Evolutionary conservation across 2,329 filamentous ascomycete genomes (phyloP), one percentile per base, ranked within the genome.

Genomic region (Colletotrichum scovillei): DNA sequence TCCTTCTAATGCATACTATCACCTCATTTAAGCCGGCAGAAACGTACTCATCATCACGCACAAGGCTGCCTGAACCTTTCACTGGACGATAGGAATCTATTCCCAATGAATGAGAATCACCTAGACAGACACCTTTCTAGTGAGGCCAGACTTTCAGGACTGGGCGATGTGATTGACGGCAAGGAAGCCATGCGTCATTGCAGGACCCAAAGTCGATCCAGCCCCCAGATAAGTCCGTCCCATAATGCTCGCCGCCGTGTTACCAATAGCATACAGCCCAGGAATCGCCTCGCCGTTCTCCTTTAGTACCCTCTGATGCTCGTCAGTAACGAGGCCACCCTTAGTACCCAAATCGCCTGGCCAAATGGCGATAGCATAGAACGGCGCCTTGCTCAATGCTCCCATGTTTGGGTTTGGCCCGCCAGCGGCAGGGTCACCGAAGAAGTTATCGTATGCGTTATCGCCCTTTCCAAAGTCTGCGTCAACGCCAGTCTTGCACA

Each of bases 331-430:
- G 4, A 84, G 67, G 3, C 82, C 81, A 6, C 82, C 81, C 75
- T 82, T 83, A 22, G 81, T 84, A 3, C 82, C 80, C n/a, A 83
- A 69, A 69, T 84, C 80, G 14, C 82, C 82, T 9, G 83, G 82
- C 60, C 76, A 81, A 5, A 84, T 68, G 38, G 76, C 77, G n/a
- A 80, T 69, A 0, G 82, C 82, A 32, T 77, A 78, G 59, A 74
- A 78, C 12, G 80, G 81, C 1, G 71, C 74, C 56, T 76, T 77
- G 7, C 70, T 75, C 38, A 82, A 75, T 16, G 76, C 63, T 6
- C 69, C 64, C 69, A 72, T 62, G 58, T 60, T 68, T 12, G 57
- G 69, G 14, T 72, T 72, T 8, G 35, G 24, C 0, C 38, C 55
- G 3, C 55, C 64, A 14, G 57, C 57, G 12, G 65, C n/a, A 11